phyloP scores from a whole-genome alignment of 2,329 filamentous ascomycete species.

The Diaporthe humulicola region DNA sequence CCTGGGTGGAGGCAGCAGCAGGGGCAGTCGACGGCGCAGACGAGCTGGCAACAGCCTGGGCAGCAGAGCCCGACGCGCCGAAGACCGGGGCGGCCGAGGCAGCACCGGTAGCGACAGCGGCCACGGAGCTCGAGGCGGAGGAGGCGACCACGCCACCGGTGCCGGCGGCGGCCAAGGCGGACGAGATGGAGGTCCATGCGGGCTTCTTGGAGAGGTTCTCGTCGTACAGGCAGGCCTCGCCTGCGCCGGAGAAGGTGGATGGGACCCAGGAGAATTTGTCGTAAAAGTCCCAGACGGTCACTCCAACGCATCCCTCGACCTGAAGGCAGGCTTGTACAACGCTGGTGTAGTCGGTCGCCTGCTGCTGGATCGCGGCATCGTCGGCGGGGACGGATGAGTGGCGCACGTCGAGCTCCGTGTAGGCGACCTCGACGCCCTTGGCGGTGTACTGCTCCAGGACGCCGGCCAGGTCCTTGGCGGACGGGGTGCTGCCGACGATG shows the following conservation, averaged over 20 bases:
- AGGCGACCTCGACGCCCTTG: conserved; percentile 68
- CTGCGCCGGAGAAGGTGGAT: conserved; percentile 51
- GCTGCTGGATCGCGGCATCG: conserved; percentile 55
- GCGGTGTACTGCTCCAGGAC: conserved; percentile 64
- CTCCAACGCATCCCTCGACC: conserved; percentile 53
- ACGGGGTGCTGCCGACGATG: conserved; percentile 65
- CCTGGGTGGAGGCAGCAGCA: conserved; percentile 1
- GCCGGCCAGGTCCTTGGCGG: conserved; percentile 56
- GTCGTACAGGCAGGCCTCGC: conserved; percentile 55
- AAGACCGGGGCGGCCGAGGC: background rate
- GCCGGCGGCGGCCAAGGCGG: conserved; percentile 51
- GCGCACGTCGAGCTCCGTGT: conserved; percentile 74
- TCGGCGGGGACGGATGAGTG: conserved; percentile 55
- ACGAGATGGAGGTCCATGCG: conserved; percentile 53
- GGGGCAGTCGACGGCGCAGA: background rate
- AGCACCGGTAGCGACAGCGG: conserved; percentile 9
- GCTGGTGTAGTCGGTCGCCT: conserved; percentile 60
- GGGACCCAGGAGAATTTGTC: conserved; percentile 59
- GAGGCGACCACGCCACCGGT: conserved; percentile 38
- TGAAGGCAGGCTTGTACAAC: conserved; percentile 53
- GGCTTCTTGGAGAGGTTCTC: conserved; percentile 53
- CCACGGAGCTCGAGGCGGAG: conserved; percentile 11
- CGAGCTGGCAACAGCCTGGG: background rate
- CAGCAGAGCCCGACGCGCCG: conserved; percentile 4
- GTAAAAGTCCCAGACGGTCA: conserved; percentile 58